Base-by-base conservation (phyloP, 768 basidiomycete species). In the Mycena belliarum region DNA sequence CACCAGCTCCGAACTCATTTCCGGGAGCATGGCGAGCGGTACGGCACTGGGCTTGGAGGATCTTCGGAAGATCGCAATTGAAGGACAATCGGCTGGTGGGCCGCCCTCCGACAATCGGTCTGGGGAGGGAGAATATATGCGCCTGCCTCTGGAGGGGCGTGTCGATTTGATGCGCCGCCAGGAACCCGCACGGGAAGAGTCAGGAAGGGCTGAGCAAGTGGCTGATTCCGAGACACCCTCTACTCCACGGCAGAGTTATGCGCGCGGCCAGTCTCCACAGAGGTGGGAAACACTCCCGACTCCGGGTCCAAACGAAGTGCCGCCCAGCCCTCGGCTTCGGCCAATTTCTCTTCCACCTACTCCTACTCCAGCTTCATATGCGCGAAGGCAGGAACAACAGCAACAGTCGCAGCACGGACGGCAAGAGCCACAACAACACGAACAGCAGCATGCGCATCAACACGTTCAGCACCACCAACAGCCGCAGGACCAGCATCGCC, bases 81-180 rank as follows among this genome's bases (percentile, higher is more conserved):
- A 86, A 64, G 88, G 88, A 18, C 72, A 85, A 35, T 74, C 69
- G 55, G 66, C 73, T 18, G 65, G 74, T 15, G 63, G 61, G 32
- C 50, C 64, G 25, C 41, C 59, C 15, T 20, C 55, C 11, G 61
- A 65, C 24, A 56, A 61, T 20, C 63, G 52, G 44, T 38, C 64
- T 15, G 80, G 80, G 7, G 83, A 89, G 67, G 93, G 91, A 32
- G 81, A 85, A 61, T 98, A 97, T 69, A 79, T 77, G 54, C 87
- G 82, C 49, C 72, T 98, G 73, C 95, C 95, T 16, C 76, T 97
- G 21, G 89, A 92, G 56, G 95, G 95, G 6, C 87, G 95, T 45
- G 79, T 95, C 53, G 93, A 96, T 68, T 77, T 98, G 64, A 89
- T 97, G 79, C 84, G 87, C 53, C 88, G 83, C 5, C 68, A 70